Percentiles rank a stretch among this genome's conserved stretches.
Evolutionary conservation across 805 yeast species (phyloP).

Genomic region (Cyberlindnera lachancei): DNA sequence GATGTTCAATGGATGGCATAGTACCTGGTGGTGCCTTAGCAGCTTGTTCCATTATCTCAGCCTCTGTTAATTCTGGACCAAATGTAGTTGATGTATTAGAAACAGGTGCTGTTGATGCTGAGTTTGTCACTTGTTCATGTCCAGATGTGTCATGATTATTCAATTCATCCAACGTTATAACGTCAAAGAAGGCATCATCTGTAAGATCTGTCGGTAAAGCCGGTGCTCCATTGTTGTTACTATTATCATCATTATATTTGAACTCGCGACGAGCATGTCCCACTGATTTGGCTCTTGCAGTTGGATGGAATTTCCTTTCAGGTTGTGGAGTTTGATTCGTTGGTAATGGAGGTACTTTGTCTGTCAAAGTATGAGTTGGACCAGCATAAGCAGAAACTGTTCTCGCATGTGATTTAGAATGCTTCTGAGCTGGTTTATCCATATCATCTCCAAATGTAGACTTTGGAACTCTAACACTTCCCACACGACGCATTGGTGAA

Average conservation of each 20-base stretch:
- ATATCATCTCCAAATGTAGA: constrained; percentile 13
- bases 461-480: constrained; percentile 17
- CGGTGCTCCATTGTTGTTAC: constrained; percentile 15
- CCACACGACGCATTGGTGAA: constrained; percentile 18
- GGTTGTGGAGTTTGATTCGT: constrained; percentile 5
- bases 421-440: constrained; percentile 1
- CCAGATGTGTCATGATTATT: constrained; percentile 11
- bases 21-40: constrained; percentile 61
- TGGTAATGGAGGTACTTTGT: constrained; percentile 6
- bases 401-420: constrained; percentile 18
- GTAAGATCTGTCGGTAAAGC: constrained; percentile 26
- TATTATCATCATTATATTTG: constrained; percentile 2
- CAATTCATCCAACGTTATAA: constrained; percentile 53
- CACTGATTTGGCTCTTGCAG: constrained; percentile 82
- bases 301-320: constrained; percentile 50
- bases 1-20: constrained; percentile 93
- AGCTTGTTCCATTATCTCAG: constrained; percentile 39
- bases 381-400: constrained; percentile 23
- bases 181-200: constrained; percentile 43
- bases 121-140: constrained; percentile 6
- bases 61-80: constrained; percentile 34
- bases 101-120: constrained; percentile 8
- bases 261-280: constrained; percentile 61
- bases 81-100: background rate
- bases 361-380: constrained; percentile 2